Base-by-base conservation (phyloP, 2,329 filamentous ascomycete species). In the Fonsecaea monophora region DNA sequence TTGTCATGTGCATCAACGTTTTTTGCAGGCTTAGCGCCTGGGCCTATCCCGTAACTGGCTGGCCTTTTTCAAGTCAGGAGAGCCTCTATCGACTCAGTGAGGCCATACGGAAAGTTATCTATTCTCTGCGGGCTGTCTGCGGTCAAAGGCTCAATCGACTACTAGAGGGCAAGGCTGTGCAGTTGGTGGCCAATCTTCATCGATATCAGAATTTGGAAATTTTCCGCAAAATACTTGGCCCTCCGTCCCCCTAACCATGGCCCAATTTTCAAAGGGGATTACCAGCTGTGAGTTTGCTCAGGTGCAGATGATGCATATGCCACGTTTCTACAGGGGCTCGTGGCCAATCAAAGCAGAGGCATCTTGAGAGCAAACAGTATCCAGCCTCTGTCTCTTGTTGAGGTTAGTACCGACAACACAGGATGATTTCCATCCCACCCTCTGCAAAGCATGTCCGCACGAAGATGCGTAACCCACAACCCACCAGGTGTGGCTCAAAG, bases 311-410 rank as follows among this genome's bases (percentile, higher is more conserved):
- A 53, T 50, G 58, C 60, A 61, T 62, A 18, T 65, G 62, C 68
- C 62, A 69, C 54, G 68, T 58, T 64, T 32, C 25, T 62, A 34
- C 67, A 66, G 60, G 61, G 57, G 54, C 59, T 34, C 48, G 38
- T 55, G 34, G 48, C 67, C 67, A 68, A 68, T 68, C 63, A 64
- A 38, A 25, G 40, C n/a, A 18, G 25, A 45, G 25, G 9, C 40
- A 35, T 58, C 56, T 25, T 55, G 60, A 53, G 63, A 68, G 67
- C 67, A 68, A 68, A 68, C 67, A 66, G 67, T 60, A 60, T 53
- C 50, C 55, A 54, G 38, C 40, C 60, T 34, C 53, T 34, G 53
- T 37, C 18, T 57, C 60, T 66, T 60, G 60, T 62, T 61, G 56
- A 54, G 42, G 42, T 57, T 37, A 61, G 45, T 13, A 59, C 34